Evolutionary conservation across 768 basidiomycete genomes (phyloP).

Genomic region (Lanmaoa rubissima): DNA sequence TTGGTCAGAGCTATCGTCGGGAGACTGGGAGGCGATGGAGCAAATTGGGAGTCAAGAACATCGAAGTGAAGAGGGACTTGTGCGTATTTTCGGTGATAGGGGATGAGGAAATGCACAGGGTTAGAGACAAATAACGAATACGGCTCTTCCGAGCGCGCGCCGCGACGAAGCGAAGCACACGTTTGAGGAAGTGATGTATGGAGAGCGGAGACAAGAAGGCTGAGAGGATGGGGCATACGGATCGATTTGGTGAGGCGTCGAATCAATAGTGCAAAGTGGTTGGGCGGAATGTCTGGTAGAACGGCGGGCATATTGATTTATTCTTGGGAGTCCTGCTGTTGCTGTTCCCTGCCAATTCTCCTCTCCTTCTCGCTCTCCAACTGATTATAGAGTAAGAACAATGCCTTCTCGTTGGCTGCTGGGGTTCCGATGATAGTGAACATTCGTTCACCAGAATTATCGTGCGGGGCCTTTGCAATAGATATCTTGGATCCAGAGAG

Average conservation of each 20-base stretch:
- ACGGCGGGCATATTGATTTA: constrained; percentile 10
- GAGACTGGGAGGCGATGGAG: constrained; percentile 15
- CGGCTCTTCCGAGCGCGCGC: constrained; percentile 16
- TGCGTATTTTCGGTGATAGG: constrained; percentile 24
- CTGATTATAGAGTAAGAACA: constrained; percentile 96
- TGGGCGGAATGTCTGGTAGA: background rate
- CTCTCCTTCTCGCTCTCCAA: constrained; percentile 96
- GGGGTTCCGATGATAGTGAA: constrained; percentile 97
- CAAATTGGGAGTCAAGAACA: constrained; percentile 29
- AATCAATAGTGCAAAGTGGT: constrained; percentile 14
- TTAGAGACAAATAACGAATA: constrained; percentile 24
- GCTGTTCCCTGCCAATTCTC: constrained; percentile 80
- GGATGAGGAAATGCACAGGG: constrained; percentile 23
- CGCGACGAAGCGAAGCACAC: constrained; percentile 10
- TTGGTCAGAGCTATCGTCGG: constrained; percentile 24
- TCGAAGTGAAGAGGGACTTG: constrained; percentile 19
- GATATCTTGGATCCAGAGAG: constrained; percentile 97
- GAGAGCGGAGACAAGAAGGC: constrained; percentile 30
- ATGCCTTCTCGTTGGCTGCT: constrained; percentile 95
- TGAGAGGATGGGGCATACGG: constrained; percentile 26
- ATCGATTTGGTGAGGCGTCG: constrained; percentile 14
- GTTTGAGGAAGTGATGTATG: constrained; percentile 8
- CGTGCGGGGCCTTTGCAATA: constrained; percentile 98
- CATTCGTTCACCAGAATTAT: constrained; percentile 99
- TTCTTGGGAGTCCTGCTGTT: constrained; percentile 71